Percentiles rank a stretch among this genome's conserved stretches.
Evolutionary conservation across 2,329 filamentous ascomycete genomes (phyloP).

Genomic region (Paecilomyces sp.): DNA sequence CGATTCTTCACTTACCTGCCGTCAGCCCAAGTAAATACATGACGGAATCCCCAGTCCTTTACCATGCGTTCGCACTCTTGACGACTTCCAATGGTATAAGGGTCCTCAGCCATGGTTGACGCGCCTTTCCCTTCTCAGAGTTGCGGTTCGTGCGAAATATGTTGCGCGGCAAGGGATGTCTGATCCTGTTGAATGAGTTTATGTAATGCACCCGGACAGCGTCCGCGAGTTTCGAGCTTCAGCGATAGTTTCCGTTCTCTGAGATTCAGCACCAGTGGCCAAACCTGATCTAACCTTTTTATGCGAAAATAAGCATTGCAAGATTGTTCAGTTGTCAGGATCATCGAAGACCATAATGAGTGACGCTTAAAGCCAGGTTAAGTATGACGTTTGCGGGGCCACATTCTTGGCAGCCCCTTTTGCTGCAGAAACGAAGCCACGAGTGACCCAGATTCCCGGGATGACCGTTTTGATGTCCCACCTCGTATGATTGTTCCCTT

Average conservation of each 20-base stretch:
- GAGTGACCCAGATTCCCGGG: background rate
- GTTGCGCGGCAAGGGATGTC: background rate
- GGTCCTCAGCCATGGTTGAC: slow-evolving; percentile 18
- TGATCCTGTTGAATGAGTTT: background rate
- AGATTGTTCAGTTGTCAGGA: background rate
- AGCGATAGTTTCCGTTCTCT: background rate
- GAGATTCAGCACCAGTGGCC: background rate
- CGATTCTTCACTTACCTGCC: slow-evolving; percentile 37
- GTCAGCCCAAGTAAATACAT: slow-evolving; percentile 58
- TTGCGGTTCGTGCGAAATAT: background rate
- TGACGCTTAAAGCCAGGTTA: background rate
- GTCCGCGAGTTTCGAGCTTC: background rate
- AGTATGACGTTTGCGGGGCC: background rate
- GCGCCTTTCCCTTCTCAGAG: background rate
- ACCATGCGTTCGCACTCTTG: slow-evolving; percentile 49
- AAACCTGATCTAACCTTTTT: background rate
- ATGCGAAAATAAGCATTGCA: background rate
- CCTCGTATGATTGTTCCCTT: too few relatives aligned
- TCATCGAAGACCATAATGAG: background rate
- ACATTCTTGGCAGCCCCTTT: background rate
- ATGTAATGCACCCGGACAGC: background rate
- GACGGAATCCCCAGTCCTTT: slow-evolving; percentile 50
- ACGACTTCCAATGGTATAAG: slow-evolving; percentile 25
- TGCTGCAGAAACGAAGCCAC: background rate
- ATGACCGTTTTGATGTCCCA: too few relatives aligned